Conservation (phyloP, 164 flowering plant species). For the Aristolochia contorta region DNA sequence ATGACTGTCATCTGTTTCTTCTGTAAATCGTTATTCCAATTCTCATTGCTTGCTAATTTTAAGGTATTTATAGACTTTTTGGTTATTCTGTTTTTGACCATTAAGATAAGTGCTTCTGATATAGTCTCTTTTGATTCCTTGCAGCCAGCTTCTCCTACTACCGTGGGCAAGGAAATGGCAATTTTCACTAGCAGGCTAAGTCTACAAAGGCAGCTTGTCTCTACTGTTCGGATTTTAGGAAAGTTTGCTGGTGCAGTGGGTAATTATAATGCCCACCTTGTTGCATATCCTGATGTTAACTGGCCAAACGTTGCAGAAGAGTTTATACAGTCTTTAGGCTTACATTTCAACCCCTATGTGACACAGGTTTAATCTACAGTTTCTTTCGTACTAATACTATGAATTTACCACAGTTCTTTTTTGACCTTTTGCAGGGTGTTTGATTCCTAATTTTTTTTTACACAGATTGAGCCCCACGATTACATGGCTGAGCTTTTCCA, state of each 20-base stretch:
- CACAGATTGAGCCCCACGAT: slow-evolving; percentile 97
- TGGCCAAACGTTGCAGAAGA: slow-evolving; percentile 83
- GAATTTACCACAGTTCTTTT: not conserved
- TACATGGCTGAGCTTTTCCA: slow-evolving; percentile 83
- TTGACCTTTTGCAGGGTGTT: not conserved
- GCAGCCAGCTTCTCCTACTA: slow-evolving; percentile 93
- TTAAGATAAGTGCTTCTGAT: not conserved
- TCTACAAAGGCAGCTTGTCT: slow-evolving; percentile 41
- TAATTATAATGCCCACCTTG: slow-evolving; percentile 88
- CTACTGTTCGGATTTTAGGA: slow-evolving; percentile 57
- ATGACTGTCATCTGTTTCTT: too few species aligned
- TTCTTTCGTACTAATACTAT: not conserved
- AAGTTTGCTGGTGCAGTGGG: slow-evolving; percentile 99
- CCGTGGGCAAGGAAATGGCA: slow-evolving; percentile 89
- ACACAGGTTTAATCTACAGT: slow-evolving; percentile 50
- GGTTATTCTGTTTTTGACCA: not conserved
- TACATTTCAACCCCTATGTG: slow-evolving; percentile 81
- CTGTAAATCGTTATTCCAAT: not conserved
- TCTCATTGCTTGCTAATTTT: not conserved
- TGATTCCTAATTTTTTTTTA: not conserved
- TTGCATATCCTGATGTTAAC: slow-evolving; percentile 69
- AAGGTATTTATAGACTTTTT: not conserved
- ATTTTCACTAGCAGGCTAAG: slow-evolving; percentile 69
- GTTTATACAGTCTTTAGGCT: slow-evolving; percentile 77
- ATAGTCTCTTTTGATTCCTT: slow-evolving; percentile 1